Percentiles rank a stretch among this genome's conserved stretches.
phyloP scores from a whole-genome alignment of 2,329 filamentous ascomycete genomes.

The Hypoxylon sp. region DNA sequence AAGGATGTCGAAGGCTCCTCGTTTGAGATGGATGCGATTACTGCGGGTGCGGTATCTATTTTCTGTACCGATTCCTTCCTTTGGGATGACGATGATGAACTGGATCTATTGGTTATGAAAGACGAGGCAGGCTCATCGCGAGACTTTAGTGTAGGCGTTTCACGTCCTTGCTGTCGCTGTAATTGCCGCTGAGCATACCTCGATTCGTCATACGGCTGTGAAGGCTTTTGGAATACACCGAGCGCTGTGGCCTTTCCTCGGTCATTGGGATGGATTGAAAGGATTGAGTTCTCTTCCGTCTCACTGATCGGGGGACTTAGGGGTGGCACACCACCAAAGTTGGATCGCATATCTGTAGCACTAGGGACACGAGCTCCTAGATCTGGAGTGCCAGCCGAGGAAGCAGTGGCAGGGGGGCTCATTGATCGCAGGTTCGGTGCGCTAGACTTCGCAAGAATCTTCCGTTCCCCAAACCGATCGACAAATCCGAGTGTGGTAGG shows the following conservation, averaged over 20 bases:
- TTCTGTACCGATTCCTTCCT: constrained; percentile 56
- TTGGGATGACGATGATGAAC: constrained; percentile 64
- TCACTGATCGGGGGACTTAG: constrained; percentile 81
- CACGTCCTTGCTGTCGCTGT: constrained; percentile 82
- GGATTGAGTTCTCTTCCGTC: constrained; percentile 73
- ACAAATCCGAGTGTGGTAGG: constrained; percentile 61
- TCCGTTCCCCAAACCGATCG: constrained; percentile 65
- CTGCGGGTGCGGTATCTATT: constrained; percentile 44
- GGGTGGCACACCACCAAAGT: constrained; percentile 63
- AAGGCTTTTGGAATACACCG: constrained; percentile 73
- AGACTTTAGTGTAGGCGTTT: constrained; percentile 67
- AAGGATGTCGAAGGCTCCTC: constrained; percentile 61
- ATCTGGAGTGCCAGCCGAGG: constrained; percentile 57
- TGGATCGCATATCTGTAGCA: constrained; percentile 57
- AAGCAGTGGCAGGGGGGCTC: constrained; percentile 63
- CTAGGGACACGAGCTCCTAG: constrained; percentile 54
- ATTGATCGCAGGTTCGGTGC: constrained; percentile 77
- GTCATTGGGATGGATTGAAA: constrained; percentile 82
- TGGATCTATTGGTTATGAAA: constrained; percentile 59
- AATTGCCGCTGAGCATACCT: constrained; percentile 87
- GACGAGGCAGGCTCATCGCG: constrained; percentile 64
- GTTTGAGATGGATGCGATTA: constrained; percentile 53
- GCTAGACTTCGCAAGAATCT: constrained; percentile 71
- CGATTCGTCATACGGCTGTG: constrained; percentile 84
- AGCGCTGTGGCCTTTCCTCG: constrained; percentile 61